Evolutionary conservation across 495 filamentous ascomycete species (phyloP).

Genomic region (Pseudomonodictys pantanalensis): DNA sequence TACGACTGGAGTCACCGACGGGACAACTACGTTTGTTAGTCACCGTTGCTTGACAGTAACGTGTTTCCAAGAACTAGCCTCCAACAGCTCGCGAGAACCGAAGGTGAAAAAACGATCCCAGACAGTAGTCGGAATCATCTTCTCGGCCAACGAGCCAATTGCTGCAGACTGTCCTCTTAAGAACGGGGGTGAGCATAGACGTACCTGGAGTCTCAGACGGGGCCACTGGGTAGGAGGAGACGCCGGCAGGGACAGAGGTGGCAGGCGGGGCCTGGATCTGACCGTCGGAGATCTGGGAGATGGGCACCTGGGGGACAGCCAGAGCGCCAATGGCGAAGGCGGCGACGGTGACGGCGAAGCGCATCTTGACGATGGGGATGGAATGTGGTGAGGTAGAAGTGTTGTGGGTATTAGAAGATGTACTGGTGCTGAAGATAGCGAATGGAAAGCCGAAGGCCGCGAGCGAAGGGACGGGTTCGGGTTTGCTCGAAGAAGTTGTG

Average conservation of each 20-base stretch:
- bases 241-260: constrained; percentile 1
- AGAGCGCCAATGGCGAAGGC: constrained; percentile 20
- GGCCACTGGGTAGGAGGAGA: neutral
- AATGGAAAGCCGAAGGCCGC: neutral
- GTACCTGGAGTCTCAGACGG: neutral
- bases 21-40: neutral
- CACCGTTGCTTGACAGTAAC: too few species aligned
- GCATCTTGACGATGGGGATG: constrained; percentile 22
- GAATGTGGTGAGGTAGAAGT: constrained; percentile 11
- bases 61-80: too few species aligned
- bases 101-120: too few species aligned
- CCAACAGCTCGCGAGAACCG: too few species aligned
- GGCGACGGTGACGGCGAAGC: constrained; percentile 22
- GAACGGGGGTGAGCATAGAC: neutral
- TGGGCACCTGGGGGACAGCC: constrained; percentile 11
- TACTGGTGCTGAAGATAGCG: neutral
- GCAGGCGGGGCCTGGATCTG: constrained; percentile 31
- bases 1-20: neutral
- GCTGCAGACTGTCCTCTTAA: too few species aligned
- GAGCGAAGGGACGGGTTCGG: neutral
- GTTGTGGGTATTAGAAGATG: neutral
- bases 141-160: too few species aligned
- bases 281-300: constrained; percentile 33
- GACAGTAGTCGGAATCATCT: too few species aligned
- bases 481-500: neutral